A percentile compares a stretch with the other conserved stretches of the same genome.
These are phyloP conservation scores for Termitomyces bulborhizus DNA, from an alignment of 768 basidiomycete genomes.

Conservation along the genomic window DNA sequence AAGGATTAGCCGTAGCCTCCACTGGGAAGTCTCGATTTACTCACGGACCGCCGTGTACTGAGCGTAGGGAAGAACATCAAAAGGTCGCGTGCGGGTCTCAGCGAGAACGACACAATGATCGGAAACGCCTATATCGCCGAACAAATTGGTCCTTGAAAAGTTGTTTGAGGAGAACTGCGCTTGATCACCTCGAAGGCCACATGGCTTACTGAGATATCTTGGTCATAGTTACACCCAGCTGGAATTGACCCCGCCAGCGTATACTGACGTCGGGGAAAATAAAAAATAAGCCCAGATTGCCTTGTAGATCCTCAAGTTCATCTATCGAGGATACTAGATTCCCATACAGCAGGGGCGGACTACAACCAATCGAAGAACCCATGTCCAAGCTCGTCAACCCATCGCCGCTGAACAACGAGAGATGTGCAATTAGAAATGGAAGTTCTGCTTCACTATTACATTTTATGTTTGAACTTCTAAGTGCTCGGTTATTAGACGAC, in stretches of 20 bases:
- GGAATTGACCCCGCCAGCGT: conserved; percentile 69
- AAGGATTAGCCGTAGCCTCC: conserved; percentile 8
- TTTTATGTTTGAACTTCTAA: not conserved
- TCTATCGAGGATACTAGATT: conserved; percentile 81
- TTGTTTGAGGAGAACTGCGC: conserved; percentile 19
- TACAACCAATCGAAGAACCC: conserved; percentile 48
- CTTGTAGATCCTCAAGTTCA: conserved; percentile 73
- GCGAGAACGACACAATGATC: conserved; percentile 65
- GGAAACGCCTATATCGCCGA: conserved; percentile 43
- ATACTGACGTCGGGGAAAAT: conserved; percentile 90
- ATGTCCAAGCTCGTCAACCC: conserved; percentile 59
- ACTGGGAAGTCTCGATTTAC: conserved; percentile 22
- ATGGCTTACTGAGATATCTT: conserved; percentile 64
- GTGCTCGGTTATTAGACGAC: conserved; percentile 5
- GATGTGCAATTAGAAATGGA: conserved; percentile 81
- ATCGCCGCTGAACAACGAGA: conserved; percentile 69
- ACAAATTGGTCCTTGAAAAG: conserved; percentile 34
- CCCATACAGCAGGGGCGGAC: conserved; percentile 70
- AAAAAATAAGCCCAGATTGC: conserved; percentile 79
- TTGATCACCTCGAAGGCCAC: conserved; percentile 3
- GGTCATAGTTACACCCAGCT: conserved; percentile 67
- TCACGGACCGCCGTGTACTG: conserved; percentile 78
- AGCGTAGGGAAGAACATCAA: conserved; percentile 70
- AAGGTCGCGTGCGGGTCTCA: conserved; percentile 63
- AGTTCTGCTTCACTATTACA: conserved; percentile 72